A percentile compares a stretch with the other conserved stretches of the same genome.
Conservation (phyloP, 2,329 filamentous ascomycete genomes). For the Aspergillus novoparasiticus region DNA sequence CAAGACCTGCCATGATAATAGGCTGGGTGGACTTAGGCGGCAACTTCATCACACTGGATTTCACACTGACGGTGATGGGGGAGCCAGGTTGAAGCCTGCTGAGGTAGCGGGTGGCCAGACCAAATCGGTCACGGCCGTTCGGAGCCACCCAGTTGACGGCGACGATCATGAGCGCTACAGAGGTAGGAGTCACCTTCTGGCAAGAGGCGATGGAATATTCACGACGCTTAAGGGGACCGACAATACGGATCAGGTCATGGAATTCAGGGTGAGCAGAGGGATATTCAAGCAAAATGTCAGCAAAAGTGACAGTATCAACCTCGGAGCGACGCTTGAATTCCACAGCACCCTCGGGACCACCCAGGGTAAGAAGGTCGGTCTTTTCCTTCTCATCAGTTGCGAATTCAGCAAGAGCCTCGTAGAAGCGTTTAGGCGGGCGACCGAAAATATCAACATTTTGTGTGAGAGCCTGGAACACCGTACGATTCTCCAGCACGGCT, state of each 20-base stretch:
- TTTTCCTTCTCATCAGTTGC: conserved; percentile 81
- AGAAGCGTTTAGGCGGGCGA: conserved; percentile 96
- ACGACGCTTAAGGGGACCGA: conserved; percentile 88
- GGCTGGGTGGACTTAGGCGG: conserved; percentile 83
- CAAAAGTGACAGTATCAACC: conserved; percentile 87
- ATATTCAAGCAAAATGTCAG: conserved; percentile 88
- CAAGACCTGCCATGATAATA: conserved; percentile 98
- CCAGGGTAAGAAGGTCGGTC: conserved; percentile 75
- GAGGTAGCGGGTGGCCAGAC: conserved; percentile 91
- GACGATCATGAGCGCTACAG: conserved; percentile 94
- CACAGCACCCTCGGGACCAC: conserved; percentile 74
- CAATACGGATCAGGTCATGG: conserved; percentile 84
- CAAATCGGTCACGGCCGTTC: conserved; percentile 83
- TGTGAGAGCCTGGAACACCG: conserved; percentile 84
- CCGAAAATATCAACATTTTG: conserved; percentile 98
- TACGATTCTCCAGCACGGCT: conserved; percentile 77
- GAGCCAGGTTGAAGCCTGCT: conserved; percentile 73
- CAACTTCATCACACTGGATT: conserved; percentile 99
- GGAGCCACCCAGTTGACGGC: conserved; percentile 95
- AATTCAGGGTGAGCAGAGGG: conserved; percentile 84
- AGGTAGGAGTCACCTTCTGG: conserved; percentile 87
- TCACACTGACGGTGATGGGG: conserved; percentile 87
- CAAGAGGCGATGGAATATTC: conserved; percentile 99
- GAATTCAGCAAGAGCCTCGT: conserved; percentile 86
- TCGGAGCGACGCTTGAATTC: conserved; percentile 93